These are phyloP conservation scores for Acacia acuminata DNA, from an alignment of 306 rosid species.

Conservation along the genomic window DNA sequence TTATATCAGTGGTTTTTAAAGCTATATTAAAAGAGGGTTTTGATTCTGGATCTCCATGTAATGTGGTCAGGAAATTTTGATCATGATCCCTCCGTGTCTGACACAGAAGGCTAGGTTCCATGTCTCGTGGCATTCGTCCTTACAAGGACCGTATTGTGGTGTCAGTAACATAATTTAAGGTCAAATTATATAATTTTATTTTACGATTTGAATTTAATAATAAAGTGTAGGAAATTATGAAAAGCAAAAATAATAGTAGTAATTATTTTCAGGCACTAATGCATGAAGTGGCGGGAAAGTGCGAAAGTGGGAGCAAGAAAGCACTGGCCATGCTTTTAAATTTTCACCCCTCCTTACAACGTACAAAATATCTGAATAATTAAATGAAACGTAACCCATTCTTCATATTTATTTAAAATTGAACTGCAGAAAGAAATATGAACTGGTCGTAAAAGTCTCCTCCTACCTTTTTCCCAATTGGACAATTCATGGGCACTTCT, in stretches of 20 bases:
- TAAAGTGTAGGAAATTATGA: neutral
- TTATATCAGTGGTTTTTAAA: neutral
- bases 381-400: neutral
- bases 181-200: too few species aligned
- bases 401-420: neutral
- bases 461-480: conserved; percentile 21
- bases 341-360: neutral
- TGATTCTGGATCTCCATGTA: neutral
- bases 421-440: neutral
- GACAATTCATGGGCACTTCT: conserved; percentile 13
- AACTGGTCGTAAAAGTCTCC: neutral
- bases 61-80: neutral
- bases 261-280: neutral
- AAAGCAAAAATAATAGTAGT: neutral
- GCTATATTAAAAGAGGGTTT: neutral
- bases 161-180: too few species aligned
- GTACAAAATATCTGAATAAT: neutral
- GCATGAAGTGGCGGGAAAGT: conserved; percentile 36
- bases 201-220: neutral
- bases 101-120: neutral
- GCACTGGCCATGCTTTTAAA: neutral
- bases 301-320: conserved; percentile 47
- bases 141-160: neutral
- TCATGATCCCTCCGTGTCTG: neutral
- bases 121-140: neutral